phyloP scores from a whole-genome alignment of 352 stramenopile genomes.

The Thalassiosira mediterranea region DNA sequence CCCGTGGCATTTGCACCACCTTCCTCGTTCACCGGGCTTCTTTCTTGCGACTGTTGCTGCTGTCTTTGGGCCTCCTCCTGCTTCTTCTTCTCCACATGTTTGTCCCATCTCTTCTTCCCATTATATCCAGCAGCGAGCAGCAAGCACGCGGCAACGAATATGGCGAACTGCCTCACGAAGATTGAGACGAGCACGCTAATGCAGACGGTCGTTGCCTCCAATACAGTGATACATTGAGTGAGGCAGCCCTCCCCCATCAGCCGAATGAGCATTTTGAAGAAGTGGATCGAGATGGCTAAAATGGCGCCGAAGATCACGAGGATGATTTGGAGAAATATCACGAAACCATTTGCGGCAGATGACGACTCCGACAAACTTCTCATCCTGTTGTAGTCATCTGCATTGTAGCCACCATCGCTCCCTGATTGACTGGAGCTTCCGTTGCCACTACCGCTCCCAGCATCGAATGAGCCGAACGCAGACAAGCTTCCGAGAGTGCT shows the following conservation, averaged over 20 bases:
- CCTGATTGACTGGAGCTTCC: not conserved
- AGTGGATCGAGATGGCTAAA: slow-evolving; percentile 53
- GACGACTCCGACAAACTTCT: slow-evolving; percentile 16
- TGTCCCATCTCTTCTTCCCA: slow-evolving; percentile 5
- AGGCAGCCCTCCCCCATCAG: slow-evolving; percentile 51
- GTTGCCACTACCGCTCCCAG: not conserved
- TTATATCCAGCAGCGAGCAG: slow-evolving; percentile 25
- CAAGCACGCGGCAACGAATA: slow-evolving; percentile 35
- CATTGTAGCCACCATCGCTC: not conserved
- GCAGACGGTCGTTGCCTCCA: slow-evolving; percentile 42
- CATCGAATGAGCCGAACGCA: slow-evolving; percentile 35
- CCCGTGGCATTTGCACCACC: not conserved
- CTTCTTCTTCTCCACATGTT: slow-evolving; percentile 1
- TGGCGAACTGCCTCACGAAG: slow-evolving; percentile 50
- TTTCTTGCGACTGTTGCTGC: not conserved
- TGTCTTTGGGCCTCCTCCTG: not conserved
- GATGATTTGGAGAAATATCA: slow-evolving; percentile 45
- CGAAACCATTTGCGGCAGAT: slow-evolving; percentile 6
- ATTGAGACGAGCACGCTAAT: slow-evolving; percentile 50
- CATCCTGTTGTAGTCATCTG: not conserved
- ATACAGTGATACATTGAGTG: slow-evolving; percentile 47
- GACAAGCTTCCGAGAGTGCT: slow-evolving; percentile 21
- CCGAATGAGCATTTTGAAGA: slow-evolving; percentile 63
- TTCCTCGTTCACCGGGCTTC: not conserved
- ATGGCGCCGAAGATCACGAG: slow-evolving; percentile 46